Conservation (phyloP, 805 yeast species). For the Hagleromyces aurorensis region DNA sequence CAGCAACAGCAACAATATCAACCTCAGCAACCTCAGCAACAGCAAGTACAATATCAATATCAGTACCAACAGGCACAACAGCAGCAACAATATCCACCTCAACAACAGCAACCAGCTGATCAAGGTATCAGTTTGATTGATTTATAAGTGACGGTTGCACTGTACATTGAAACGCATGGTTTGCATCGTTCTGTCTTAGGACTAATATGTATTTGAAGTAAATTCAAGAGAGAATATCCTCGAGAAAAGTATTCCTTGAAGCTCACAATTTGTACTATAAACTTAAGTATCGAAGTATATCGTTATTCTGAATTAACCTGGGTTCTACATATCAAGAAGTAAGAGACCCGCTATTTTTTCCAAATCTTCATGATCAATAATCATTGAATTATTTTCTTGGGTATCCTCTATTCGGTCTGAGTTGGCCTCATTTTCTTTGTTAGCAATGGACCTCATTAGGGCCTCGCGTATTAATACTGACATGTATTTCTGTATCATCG, state of each 20-base stretch:
- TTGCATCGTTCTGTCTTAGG: not conserved
- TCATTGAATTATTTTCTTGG: slow-evolving; percentile 4
- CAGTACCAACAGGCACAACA: slow-evolving; percentile 18
- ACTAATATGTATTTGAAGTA: not conserved
- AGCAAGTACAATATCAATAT: slow-evolving; percentile 26
- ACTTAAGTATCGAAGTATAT: too few relatives aligned
- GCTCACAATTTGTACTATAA: not conserved
- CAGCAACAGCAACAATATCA: slow-evolving; percentile 6
- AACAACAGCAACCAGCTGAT: slow-evolving; percentile 19
- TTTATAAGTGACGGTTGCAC: slow-evolving; percentile 8
- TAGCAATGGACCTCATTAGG: slow-evolving; percentile 23
- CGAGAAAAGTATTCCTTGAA: not conserved
- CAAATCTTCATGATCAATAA: slow-evolving; percentile 22
- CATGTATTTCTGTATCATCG: slow-evolving; percentile 20
- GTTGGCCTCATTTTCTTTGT: slow-evolving; percentile 10
- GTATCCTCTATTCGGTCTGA: slow-evolving; percentile 1
- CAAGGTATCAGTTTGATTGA: slow-evolving; percentile 28
- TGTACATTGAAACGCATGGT: not conserved
- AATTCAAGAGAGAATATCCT: not conserved
- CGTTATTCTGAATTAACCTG: slow-evolving; percentile 1
- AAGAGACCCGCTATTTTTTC: slow-evolving; percentile 27
- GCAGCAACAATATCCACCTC: slow-evolving; percentile 27
- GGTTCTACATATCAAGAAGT: slow-evolving; percentile 24
- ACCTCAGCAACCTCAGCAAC: slow-evolving; percentile 19
- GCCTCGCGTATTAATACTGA: slow-evolving; percentile 27